A percentile compares a stretch with the other conserved stretches of the same genome.
These are phyloP conservation scores for Paraglomus occultum DNA, from an alignment of 192 early-diverging fungal genomes.

Conservation along the genomic window DNA sequence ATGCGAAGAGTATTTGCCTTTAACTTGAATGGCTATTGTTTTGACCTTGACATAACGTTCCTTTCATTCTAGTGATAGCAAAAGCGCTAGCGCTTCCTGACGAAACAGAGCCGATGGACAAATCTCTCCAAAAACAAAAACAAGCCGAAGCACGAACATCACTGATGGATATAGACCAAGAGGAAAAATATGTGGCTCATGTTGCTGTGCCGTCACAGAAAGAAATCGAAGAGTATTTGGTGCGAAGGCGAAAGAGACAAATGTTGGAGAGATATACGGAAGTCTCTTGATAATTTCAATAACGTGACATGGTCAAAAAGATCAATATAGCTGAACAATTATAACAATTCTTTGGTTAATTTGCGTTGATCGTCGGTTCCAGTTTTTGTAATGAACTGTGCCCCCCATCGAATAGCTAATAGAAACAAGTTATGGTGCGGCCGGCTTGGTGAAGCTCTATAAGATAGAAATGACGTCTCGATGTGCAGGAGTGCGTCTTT, in stretches of 20 bases:
- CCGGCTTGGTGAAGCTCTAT: too few species aligned
- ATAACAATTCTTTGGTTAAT: too few species aligned
- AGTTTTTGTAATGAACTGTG: too few species aligned
- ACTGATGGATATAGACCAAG: slow-evolving; percentile 38
- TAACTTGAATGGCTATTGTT: background rate
- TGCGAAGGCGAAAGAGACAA: slow-evolving; percentile 67
- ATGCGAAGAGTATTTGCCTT: slow-evolving; percentile 15
- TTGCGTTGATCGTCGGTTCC: too few species aligned
- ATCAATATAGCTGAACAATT: too few species aligned
- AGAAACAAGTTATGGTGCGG: too few species aligned
- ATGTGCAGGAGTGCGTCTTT: too few species aligned
- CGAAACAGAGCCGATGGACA: slow-evolving; percentile 33
- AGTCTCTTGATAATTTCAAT: too few species aligned
- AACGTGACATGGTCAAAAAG: too few species aligned
- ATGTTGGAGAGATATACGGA: slow-evolving; percentile 47
- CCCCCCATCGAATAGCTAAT: too few species aligned
- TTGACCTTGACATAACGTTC: background rate
- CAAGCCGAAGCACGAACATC: background rate
- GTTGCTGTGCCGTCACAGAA: slow-evolving; percentile 64
- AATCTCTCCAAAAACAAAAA: slow-evolving; percentile 34
- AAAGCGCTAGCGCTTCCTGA: slow-evolving; percentile 28
- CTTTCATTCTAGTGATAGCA: slow-evolving; percentile 29
- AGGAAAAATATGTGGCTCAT: slow-evolving; percentile 34
- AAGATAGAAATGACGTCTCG: too few species aligned
- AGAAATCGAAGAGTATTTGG: slow-evolving; percentile 74